Evolutionary conservation across 805 yeast genomes (phyloP).

Genomic region (Starmerella sirachaensis): DNA sequence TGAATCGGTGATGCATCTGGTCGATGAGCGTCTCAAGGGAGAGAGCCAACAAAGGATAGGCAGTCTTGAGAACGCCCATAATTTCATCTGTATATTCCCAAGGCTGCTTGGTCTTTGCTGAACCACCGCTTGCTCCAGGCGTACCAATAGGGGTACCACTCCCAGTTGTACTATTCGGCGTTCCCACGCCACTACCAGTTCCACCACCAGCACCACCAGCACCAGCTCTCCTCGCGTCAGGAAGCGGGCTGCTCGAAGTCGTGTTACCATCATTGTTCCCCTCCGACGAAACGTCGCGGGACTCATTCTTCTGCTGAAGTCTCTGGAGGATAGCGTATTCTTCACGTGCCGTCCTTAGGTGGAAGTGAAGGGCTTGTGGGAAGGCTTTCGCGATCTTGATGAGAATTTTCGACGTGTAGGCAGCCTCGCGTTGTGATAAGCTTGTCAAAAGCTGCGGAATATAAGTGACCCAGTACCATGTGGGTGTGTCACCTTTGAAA

Average conservation of each 20-base stretch:
- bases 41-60: slow-evolving; percentile 84
- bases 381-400: slow-evolving; percentile 89
- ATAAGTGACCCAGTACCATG: slow-evolving; percentile 98
- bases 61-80: slow-evolving; percentile 90
- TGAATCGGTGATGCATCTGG: slow-evolving; percentile 86
- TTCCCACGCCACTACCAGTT: background rate
- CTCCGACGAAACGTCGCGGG: too few species aligned
- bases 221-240: background rate
- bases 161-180: slow-evolving; percentile 5
- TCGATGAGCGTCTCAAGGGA: slow-evolving; percentile 92
- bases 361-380: slow-evolving; percentile 97
- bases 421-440: slow-evolving; percentile 82
- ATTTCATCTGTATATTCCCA: slow-evolving; percentile 91
- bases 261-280: background rate
- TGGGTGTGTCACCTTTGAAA: slow-evolving; percentile 92
- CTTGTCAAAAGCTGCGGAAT: slow-evolving; percentile 89
- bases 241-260: background rate
- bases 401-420: slow-evolving; percentile 73
- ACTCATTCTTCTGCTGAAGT: too few species aligned
- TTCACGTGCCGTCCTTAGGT: slow-evolving; percentile 85
- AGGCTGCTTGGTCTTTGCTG: slow-evolving; percentile 46
- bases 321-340: slow-evolving; percentile 78
- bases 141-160: slow-evolving; percentile 7
- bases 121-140: background rate
- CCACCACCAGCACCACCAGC: slow-evolving; percentile 7